phyloP scores from a whole-genome alignment of 495 filamentous ascomycete species.

The Corynascus novoguineensis region DNA sequence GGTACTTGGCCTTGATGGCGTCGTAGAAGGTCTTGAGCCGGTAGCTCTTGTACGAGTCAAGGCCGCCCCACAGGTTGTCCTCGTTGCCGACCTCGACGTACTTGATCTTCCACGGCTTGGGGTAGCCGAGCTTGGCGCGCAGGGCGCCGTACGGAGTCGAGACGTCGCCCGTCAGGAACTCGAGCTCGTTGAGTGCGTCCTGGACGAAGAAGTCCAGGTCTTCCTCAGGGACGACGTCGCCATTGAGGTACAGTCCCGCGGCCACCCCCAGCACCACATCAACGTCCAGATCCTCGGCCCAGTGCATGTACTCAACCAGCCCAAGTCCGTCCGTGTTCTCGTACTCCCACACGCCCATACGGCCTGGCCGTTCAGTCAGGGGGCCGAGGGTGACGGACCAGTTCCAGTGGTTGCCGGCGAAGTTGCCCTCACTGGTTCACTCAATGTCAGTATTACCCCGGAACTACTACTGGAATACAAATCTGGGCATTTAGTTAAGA shows the following conservation, averaged over 20 bases:
- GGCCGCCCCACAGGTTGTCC: slow-evolving; percentile 49
- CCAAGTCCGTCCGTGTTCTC: slow-evolving; percentile 59
- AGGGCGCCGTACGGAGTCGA: slow-evolving; percentile 56
- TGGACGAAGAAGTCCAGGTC: slow-evolving; percentile 46
- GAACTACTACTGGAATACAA: background rate
- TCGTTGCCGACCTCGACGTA: slow-evolving; percentile 65
- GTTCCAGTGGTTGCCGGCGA: slow-evolving; percentile 51
- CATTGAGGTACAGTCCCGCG: slow-evolving; percentile 58
- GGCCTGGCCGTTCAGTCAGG: slow-evolving; percentile 56
- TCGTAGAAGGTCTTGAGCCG: slow-evolving; percentile 53
- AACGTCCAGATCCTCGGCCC: slow-evolving; percentile 58
- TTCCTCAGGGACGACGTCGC: slow-evolving; percentile 36
- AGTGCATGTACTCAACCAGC: slow-evolving; percentile 58
- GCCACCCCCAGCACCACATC: slow-evolving; percentile 44
- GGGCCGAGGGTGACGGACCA: slow-evolving; percentile 67
- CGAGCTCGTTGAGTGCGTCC: slow-evolving; percentile 61
- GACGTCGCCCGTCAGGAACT: slow-evolving; percentile 55
- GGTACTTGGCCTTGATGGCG: slow-evolving; percentile 53
- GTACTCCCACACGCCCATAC: slow-evolving; percentile 57
- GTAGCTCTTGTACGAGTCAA: slow-evolving; percentile 33
- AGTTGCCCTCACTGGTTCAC: slow-evolving; percentile 43
- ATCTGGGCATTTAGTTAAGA: background rate
- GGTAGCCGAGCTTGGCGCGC: slow-evolving; percentile 51
- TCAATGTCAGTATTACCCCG: background rate
- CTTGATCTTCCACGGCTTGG: slow-evolving; percentile 52